Percentiles rank a stretch among this genome's conserved stretches.
phyloP scores from a whole-genome alignment of 140 eudicot species.

The Cichorium intybus region DNA sequence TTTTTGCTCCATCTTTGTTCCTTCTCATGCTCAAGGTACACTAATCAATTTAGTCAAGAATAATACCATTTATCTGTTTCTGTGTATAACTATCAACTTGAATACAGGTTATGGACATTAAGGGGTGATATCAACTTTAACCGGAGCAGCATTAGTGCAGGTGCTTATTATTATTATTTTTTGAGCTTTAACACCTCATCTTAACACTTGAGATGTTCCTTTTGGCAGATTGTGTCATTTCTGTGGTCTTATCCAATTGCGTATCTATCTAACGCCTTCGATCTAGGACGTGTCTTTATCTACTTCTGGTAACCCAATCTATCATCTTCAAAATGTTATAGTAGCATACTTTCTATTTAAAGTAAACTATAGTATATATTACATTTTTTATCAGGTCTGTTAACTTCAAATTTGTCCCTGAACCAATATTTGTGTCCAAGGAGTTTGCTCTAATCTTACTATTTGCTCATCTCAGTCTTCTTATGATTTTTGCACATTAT shows the following conservation, averaged over 20 bases:
- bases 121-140: conserved; percentile 69
- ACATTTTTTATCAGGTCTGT: conserved; percentile 71
- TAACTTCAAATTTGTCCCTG: conserved; percentile 93
- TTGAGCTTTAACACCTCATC: too few relatives aligned
- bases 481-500: conserved; percentile 62
- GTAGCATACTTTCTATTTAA: too few relatives aligned
- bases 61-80: conserved; percentile 15
- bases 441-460: conserved; percentile 64
- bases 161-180: conserved; percentile 42
- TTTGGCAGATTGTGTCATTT: conserved; percentile 80
- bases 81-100: conserved; percentile 21
- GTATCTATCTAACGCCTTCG: conserved; percentile 84
- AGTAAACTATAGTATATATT: background rate
- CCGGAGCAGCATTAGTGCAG: conserved; percentile 92
- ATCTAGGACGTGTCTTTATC: conserved; percentile 92
- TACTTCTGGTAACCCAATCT: conserved; percentile 85
- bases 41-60: background rate
- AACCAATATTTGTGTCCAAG: conserved; percentile 66
- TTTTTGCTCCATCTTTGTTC: conserved; percentile 80
- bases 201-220: too few relatives aligned
- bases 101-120: conserved; percentile 72
- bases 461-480: conserved; percentile 60
- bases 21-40: conserved; percentile 84
- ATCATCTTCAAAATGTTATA: too few relatives aligned
- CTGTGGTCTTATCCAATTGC: conserved; percentile 58